Base-by-base conservation (phyloP, 2,329 filamentous ascomycete species). In the Pseudogymnoascus pannorum region DNA sequence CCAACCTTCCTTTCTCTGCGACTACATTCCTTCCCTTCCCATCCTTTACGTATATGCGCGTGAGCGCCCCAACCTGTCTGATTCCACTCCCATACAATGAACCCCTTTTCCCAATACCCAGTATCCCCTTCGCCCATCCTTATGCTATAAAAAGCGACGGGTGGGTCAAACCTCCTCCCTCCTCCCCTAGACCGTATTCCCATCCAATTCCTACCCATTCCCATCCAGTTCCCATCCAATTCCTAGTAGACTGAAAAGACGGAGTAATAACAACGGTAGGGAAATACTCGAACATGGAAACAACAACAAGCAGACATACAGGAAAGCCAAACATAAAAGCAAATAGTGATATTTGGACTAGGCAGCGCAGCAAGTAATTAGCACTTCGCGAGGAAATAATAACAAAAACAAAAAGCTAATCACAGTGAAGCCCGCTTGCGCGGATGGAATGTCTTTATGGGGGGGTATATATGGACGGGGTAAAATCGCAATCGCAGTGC, bases 391-490 rank as follows among this genome's bases (percentile, higher is more conserved):
- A 51, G 22, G 24, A 51, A 29, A 51, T 51, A 51, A 51, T 29
- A 16, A 16, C 44, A 51, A 29, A 51, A 51, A 2, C 22, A 29
- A 51, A 51, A 51, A 51, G 44, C 14, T 51, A 51, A 51, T 51
- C 44, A 51, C 44, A 51, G 44, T 29, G 44, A 51, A 51, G 44
- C 44, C 44, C 44, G 44, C 44, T 51, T 16, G 44, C 44, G 44
- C 44, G 44, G 44, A 51, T 51, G 44, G 44, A 29, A 51, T 51
- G 44, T 51, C 44, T 51, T 51, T 51, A 51, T 26, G 44, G 44
- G 24, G 42, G 44, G 44, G 22, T 14, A 14, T 51, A 51, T 51
- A 51, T 51, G 8, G 29, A 29, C 24, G 7, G 8, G 1, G 5
- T 26, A 51, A 7, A 29, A 29, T 16, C 44, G 44, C 11, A 51